Evolutionary conservation across 495 filamentous ascomycete genomes (phyloP).

Genomic region (Margaritispora aquatica): DNA sequence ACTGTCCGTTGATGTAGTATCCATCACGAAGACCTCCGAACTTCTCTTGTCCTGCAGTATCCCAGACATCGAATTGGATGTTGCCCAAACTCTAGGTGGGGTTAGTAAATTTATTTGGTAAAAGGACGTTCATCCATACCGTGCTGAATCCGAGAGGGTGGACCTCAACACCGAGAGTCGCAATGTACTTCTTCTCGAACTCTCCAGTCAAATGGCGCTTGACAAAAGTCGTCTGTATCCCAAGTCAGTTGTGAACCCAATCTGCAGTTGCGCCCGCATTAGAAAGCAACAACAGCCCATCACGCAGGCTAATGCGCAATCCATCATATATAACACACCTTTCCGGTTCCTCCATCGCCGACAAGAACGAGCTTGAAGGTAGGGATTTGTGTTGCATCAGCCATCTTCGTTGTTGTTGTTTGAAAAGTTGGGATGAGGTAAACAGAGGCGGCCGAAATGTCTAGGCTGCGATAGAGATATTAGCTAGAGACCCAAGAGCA

Average conservation of each 20-base stretch:
- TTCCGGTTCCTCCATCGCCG: slow-evolving; percentile 99
- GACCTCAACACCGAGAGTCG: slow-evolving; percentile 98
- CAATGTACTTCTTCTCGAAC: slow-evolving; percentile 99
- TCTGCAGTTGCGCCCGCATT: slow-evolving; percentile 11
- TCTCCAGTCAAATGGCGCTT: slow-evolving; percentile 99
- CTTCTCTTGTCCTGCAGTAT: slow-evolving; percentile 99
- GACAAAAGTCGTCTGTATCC: slow-evolving; percentile 92
- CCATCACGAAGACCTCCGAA: slow-evolving; percentile 99
- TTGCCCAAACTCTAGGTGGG: slow-evolving; percentile 74
- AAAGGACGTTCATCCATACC: slow-evolving; percentile 45
- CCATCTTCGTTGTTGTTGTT: slow-evolving; percentile 51
- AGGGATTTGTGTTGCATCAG: slow-evolving; percentile 40
- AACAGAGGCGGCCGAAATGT: slow-evolving; percentile 26
- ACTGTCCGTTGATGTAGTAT: slow-evolving; percentile 99
- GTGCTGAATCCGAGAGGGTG: slow-evolving; percentile 92
- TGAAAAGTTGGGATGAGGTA: slow-evolving; percentile 28
- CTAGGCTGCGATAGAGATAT: slow-evolving; percentile 22
- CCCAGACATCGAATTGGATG: slow-evolving; percentile 99
- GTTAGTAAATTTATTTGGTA: slow-evolving; percentile 32
- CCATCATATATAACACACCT: slow-evolving; percentile 53
- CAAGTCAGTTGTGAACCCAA: slow-evolving; percentile 18
- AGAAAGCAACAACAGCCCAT: background rate
- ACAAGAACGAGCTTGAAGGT: slow-evolving; percentile 99
- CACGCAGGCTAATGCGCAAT: background rate
- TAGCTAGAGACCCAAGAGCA: background rate